phyloP scores from a whole-genome alignment of 2,329 filamentous ascomycete genomes.

The Claviceps sp. region DNA sequence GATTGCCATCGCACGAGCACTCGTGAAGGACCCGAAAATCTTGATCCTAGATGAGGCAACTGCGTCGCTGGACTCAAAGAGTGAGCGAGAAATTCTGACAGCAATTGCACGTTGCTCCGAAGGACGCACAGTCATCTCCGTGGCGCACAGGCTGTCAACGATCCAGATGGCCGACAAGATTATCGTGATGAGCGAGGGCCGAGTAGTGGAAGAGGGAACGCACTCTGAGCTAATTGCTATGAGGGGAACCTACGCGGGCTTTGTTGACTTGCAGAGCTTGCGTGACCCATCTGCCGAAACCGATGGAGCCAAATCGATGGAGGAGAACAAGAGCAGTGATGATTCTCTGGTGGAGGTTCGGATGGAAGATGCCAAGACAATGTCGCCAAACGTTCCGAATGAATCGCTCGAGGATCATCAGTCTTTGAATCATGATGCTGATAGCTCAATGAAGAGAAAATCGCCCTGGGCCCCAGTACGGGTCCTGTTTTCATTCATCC shows the following conservation, averaged over 20 bases:
- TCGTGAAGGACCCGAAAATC: slow-evolving; percentile 24
- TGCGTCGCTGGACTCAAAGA: slow-evolving; percentile 2
- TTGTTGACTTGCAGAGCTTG: slow-evolving; percentile 22
- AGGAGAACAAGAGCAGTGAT: not conserved
- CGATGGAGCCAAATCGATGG: not conserved
- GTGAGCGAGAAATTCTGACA: slow-evolving; percentile 2
- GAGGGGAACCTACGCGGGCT: slow-evolving; percentile 34
- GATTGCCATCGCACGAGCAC: slow-evolving; percentile 37
- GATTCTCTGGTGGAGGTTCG: not conserved
- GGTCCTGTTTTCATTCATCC: not conserved
- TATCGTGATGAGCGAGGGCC: slow-evolving; percentile 31
- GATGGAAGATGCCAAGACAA: not conserved
- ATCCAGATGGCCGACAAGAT: slow-evolving; percentile 12
- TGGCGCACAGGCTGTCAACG: slow-evolving; percentile 4
- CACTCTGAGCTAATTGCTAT: slow-evolving; percentile 8
- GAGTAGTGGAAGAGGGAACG: slow-evolving; percentile 1
- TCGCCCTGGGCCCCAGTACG: not conserved
- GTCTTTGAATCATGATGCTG: not conserved
- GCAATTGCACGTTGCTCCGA: not conserved
- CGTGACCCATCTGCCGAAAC: slow-evolving; percentile 5
- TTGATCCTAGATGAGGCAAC: slow-evolving; percentile 46
- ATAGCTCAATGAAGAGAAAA: not conserved
- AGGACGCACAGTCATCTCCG: slow-evolving; percentile 1
- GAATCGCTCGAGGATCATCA: not conserved
- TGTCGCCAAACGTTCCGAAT: not conserved